A percentile compares a stretch with the other conserved stretches of the same genome.
These are phyloP conservation scores for Coleophoma eucalyptorum DNA, from an alignment of 2,329 filamentous ascomycete genomes.

Conservation along the genomic window DNA sequence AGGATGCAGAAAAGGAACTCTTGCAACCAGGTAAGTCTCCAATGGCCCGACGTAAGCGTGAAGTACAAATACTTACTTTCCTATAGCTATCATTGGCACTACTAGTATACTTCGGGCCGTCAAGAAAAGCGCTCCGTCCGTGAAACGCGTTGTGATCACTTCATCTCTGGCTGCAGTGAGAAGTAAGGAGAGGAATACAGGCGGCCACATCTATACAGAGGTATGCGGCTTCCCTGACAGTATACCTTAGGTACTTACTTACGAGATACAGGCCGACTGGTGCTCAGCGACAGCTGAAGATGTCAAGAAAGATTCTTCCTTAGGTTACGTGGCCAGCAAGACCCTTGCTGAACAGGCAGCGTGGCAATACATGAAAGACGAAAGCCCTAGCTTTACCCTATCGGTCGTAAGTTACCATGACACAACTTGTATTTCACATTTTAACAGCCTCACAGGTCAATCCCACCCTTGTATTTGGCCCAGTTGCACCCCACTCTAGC, in stretches of 20 bases:
- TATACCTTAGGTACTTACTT: constrained; percentile 26
- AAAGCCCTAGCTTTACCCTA: constrained; percentile 51
- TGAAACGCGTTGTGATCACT: constrained; percentile 42
- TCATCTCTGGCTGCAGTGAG: constrained; percentile 61
- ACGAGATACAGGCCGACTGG: neutral
- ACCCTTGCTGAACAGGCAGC: constrained; percentile 62
- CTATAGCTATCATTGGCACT: constrained; percentile 46
- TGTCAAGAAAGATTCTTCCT: too few relatives aligned
- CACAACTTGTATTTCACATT: too few relatives aligned
- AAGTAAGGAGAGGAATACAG: constrained; percentile 26
- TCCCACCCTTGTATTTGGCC: constrained; percentile 46
- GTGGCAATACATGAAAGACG: constrained; percentile 55
- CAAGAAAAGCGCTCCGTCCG: constrained; percentile 31
- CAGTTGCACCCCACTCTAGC: constrained; percentile 47
- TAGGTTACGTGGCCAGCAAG: constrained; percentile 36
- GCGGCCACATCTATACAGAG: constrained; percentile 42
- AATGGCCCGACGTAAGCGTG: constrained; percentile 9
- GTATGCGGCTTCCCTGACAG: constrained; percentile 48
- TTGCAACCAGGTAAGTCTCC: neutral
- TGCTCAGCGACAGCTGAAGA: too few relatives aligned
- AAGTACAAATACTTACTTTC: constrained; percentile 39
- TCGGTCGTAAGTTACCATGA: constrained; percentile 29
- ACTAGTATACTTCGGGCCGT: constrained; percentile 41
- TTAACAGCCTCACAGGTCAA: constrained; percentile 35
- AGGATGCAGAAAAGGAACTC: constrained; percentile 8